Percentiles rank a stretch among this genome's conserved stretches.
phyloP scores from a whole-genome alignment of 352 stramenopile genomes.

The Globisporangium acanthophoron region DNA sequence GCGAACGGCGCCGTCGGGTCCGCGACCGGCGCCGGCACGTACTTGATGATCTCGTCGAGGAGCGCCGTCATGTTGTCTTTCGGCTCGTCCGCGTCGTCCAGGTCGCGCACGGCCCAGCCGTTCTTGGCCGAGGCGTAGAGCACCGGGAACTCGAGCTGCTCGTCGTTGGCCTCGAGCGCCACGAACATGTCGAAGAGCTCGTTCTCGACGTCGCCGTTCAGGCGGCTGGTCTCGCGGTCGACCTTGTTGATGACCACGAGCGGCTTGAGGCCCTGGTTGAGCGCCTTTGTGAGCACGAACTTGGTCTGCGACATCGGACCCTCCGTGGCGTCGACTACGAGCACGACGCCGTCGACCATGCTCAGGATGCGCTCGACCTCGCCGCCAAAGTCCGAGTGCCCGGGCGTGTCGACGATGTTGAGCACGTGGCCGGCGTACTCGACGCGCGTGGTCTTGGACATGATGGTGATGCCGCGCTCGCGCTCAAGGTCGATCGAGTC shows the following conservation, averaged over 20 bases:
- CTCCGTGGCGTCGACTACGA: conserved; percentile 97
- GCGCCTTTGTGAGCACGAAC: conserved; percentile 96
- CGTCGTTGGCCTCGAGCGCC: conserved; percentile 88
- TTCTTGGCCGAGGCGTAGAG: conserved; percentile 95
- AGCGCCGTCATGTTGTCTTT: conserved; percentile 92
- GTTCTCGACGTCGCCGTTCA: conserved; percentile 94
- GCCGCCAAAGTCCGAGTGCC: conserved; percentile 98
- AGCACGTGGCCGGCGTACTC: conserved; percentile 93
- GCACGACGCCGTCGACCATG: conserved; percentile 96
- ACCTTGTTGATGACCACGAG: conserved; percentile 99
- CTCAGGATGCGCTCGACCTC: conserved; percentile 97
- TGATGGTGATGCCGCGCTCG: conserved; percentile 99
- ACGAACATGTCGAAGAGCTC: conserved; percentile 98
- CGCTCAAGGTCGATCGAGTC: conserved; percentile 98
- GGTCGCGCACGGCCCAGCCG: conserved; percentile 92
- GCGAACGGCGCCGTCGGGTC: conserved; percentile 87
- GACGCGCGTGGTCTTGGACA: conserved; percentile 97
- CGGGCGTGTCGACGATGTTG: conserved; percentile 98
- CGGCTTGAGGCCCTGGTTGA: conserved; percentile 90
- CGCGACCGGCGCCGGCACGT: conserved; percentile 87
- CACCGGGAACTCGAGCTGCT: conserved; percentile 96
- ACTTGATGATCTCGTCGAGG: conserved; percentile 95
- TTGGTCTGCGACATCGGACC: conserved; percentile 98
- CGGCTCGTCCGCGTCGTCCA: conserved; percentile 61
- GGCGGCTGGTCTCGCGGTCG: conserved; percentile 89